Base-by-base conservation (phyloP, 192 early-diverging fungal species). In the Coemansia sp. region DNA sequence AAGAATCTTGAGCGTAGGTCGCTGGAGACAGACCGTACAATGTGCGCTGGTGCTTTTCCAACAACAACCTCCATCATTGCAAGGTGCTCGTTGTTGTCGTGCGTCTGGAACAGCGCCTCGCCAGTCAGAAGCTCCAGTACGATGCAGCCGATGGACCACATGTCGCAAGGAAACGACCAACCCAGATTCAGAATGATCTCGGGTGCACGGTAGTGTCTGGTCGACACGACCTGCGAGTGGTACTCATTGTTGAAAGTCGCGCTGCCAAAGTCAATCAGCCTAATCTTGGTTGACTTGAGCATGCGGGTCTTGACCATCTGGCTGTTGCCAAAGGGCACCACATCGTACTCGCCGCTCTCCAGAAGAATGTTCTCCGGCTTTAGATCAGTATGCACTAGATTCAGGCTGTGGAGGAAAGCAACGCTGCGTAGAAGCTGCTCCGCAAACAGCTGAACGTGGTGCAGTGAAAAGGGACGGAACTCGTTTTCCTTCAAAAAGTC, bases 121-220 rank as follows among this genome's bases (percentile, higher is more conserved):
- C 97, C 97, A 0, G 94, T 99, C 49, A 91, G 88, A 54, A 99
- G 88, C 82, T 99, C 97, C 13, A 98, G 88, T 21, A 99, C 87
- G 54, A 99, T 96, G 85, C 97, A 99, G 8, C 97, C 97, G 61
- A 97, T 78, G 9, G 94, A 96, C 97, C 97, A 99, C 86, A 98
- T 91, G 76, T 99, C 97, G 80, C 95, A 97, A 12, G 95, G 90
- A 82, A 90, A 99, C 18, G 93, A 95, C 97, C 97, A 99, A 12
- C 94, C 94, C 42, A 94, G 69, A 68, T 92, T 89, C 63, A 99
- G 78, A 61, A 99, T 95, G 71, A 99, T 96, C 78, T 99, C 97
- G 11, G 97, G 97, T 18, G 95, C 97, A 22, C 97, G 85, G 78
- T 99, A 99, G 82, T 99, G 97, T 61, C 97, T 77, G 15, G 97